These are phyloP conservation scores for Backusella circina DNA, from an alignment of 192 early-diverging fungal genomes.

Conservation along the genomic window DNA sequence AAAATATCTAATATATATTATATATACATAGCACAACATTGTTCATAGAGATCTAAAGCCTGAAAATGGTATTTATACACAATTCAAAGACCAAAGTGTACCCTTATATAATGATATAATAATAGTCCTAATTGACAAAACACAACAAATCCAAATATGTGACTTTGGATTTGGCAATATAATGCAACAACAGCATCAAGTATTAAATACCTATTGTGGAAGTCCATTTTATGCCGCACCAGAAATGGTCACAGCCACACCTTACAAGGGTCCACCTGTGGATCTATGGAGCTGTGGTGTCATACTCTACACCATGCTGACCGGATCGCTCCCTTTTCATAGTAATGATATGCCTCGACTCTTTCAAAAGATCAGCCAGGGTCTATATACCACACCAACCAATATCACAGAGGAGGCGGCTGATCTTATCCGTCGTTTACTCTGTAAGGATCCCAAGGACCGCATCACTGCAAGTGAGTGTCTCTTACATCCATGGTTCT, in stretches of 20 bases:
- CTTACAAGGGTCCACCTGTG: constrained; percentile 54
- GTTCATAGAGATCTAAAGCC: constrained; percentile 92
- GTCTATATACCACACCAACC: constrained; percentile 46
- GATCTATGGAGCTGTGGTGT: constrained; percentile 72
- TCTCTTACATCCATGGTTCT: constrained; percentile 47
- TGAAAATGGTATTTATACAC: constrained; percentile 42
- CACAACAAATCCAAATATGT: constrained; percentile 75
- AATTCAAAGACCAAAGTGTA: too few relatives aligned
- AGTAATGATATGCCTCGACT: constrained; percentile 60
- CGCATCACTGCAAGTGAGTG: constrained; percentile 50
- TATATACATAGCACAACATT: neutral
- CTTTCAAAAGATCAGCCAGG: constrained; percentile 51
- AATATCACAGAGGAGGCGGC: constrained; percentile 31
- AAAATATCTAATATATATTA: neutral
- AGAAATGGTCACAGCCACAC: constrained; percentile 57
- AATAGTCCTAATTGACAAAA: constrained; percentile 40
- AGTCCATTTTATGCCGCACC: constrained; percentile 65
- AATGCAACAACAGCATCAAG: constrained; percentile 23
- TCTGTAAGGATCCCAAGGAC: constrained; percentile 42
- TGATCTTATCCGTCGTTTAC: constrained; percentile 38
- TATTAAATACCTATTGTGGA: constrained; percentile 62
- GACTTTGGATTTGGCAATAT: constrained; percentile 85
- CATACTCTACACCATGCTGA: constrained; percentile 61
- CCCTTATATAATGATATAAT: neutral
- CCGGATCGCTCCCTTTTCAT: constrained; percentile 66